Percentiles rank a stretch among this genome's conserved stretches.
Evolutionary conservation across 2,329 filamentous ascomycete species (phyloP).

Genomic region (Aspergillus novofumigatus): DNA sequence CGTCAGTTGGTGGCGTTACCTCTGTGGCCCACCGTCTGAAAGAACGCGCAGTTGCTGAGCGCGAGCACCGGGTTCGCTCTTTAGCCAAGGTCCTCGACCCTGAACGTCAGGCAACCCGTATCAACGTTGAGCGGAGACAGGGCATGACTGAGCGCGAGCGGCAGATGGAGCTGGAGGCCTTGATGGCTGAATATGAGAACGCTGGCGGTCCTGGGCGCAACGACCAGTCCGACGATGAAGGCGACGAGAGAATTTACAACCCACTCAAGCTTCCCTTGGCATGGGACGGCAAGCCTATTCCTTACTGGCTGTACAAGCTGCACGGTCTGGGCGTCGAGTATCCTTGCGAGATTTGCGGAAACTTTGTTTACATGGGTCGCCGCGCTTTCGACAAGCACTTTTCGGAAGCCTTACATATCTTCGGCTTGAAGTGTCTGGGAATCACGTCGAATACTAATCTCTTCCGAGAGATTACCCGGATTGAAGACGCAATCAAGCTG

Average conservation of each 20-base stretch:
- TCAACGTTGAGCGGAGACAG: constrained; percentile 93
- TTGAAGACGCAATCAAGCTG: constrained; percentile 79
- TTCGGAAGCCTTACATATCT: constrained; percentile 87
- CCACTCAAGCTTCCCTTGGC: constrained; percentile 91
- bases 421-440: constrained; percentile 88
- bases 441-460: constrained; percentile 80
- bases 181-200: constrained; percentile 61
- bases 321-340: constrained; percentile 95
- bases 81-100: constrained; percentile 78
- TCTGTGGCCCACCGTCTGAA: constrained; percentile 58
- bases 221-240: constrained; percentile 67
- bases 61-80: constrained; percentile 77
- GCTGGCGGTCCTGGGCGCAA: constrained; percentile 37
- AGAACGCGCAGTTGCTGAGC: constrained; percentile 83
- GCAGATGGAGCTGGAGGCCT: constrained; percentile 84
- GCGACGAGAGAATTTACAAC: constrained; percentile 90
- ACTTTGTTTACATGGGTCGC: constrained; percentile 97
- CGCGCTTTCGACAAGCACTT: constrained; percentile 98
- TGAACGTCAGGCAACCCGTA: constrained; percentile 80
- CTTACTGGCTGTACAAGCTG: constrained; percentile 97
- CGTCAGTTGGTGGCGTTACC: constrained; percentile 12
- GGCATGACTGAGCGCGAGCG: constrained; percentile 97
- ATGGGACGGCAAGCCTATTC: constrained; percentile 98
- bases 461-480: constrained; percentile 90
- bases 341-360: constrained; percentile 92